Evolutionary conservation across 441 rosid species (phyloP), one percentile per base, ranked within the genome.

Genomic region (Codiaeum variegatum): DNA sequence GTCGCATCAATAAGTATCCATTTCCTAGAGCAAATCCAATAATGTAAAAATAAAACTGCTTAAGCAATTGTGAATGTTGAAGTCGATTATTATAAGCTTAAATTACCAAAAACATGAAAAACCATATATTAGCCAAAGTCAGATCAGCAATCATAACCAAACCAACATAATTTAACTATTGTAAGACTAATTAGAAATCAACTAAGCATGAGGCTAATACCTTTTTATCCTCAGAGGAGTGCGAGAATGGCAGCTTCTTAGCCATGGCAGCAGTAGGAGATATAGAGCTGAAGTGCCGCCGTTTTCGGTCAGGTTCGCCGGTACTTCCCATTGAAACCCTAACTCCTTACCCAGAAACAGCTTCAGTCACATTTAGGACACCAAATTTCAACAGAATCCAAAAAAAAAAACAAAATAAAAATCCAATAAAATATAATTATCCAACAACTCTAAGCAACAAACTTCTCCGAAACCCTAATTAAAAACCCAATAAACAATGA

Each of bases 321-420:
- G 92, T 84, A 82, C 98, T 94, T 86, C 91, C 97, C 99, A 94
- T 94, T 78, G 72, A 80, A 84, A 84, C 91, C 88, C 88, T 85
- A 81, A 80, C 69, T 66, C 69, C 61, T 32, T 71, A 49, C 84
- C 56, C 42, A 46, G 47, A 67, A 62, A 19, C 73, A 84, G 66
- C 75, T 72, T 75, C 62, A 54, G 77, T 76, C 82, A 81, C 83
- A 83, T 81, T 75, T 75, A 71, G 66, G 59, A 62, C 62, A 40
- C 74, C 38, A 67, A 62, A 74, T 34, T 32, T 58, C 61, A 56
- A 12, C 47, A 44, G 12, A 62, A 42, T 3, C 23, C 29, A 36
- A 75, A 59, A 75, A 26, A 3, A 60, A 1, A 24, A 6, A 60
- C 19, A 56, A 40, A 18, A 65, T 2, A 23, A 56, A 40, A 18